phyloP scores from a whole-genome alignment of 2,329 filamentous ascomycete genomes.

The Epichloe coenophiala region DNA sequence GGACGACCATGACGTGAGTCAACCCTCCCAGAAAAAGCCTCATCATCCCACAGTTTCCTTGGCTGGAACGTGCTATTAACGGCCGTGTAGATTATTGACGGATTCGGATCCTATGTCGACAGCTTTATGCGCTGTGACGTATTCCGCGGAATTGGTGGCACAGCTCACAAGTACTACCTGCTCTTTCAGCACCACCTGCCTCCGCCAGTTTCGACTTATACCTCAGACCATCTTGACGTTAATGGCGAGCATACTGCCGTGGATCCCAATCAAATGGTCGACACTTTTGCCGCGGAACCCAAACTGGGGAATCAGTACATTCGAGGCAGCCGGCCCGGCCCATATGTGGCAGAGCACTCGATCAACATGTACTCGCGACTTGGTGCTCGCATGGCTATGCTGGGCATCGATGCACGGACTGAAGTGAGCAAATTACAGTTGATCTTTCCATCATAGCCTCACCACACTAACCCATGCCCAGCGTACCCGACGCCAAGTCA shows the following conservation, averaged over 20 bases:
- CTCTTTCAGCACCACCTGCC: constrained; percentile 92
- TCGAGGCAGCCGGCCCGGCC: constrained; percentile 60
- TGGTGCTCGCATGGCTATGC: constrained; percentile 68
- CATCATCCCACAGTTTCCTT: neutral
- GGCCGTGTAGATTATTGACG: constrained; percentile 63
- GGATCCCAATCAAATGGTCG: constrained; percentile 59
- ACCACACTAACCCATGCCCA: constrained; percentile 11
- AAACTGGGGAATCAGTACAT: constrained; percentile 60
- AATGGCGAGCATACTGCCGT: constrained; percentile 31
- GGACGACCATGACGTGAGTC: constrained; percentile 81
- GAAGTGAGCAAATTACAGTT: constrained; percentile 38
- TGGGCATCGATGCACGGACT: constrained; percentile 85
- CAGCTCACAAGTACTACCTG: constrained; percentile 96
- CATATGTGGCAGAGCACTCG: constrained; percentile 81
- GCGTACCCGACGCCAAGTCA: constrained; percentile 85
- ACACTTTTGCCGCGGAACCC: constrained; percentile 55
- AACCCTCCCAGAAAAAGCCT: neutral
- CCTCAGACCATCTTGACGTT: constrained; percentile 33
- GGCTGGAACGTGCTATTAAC: neutral
- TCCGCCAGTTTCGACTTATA: constrained; percentile 75
- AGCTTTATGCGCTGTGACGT: constrained; percentile 88
- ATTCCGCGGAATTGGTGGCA: constrained; percentile 80
- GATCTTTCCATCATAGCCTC: neutral
- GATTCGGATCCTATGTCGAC: constrained; percentile 86
- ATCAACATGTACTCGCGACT: constrained; percentile 77